Evolutionary conservation across 1,284 basidiomycete species (phyloP).

Genomic region (Cutaneotrichosporon dermatis): DNA sequence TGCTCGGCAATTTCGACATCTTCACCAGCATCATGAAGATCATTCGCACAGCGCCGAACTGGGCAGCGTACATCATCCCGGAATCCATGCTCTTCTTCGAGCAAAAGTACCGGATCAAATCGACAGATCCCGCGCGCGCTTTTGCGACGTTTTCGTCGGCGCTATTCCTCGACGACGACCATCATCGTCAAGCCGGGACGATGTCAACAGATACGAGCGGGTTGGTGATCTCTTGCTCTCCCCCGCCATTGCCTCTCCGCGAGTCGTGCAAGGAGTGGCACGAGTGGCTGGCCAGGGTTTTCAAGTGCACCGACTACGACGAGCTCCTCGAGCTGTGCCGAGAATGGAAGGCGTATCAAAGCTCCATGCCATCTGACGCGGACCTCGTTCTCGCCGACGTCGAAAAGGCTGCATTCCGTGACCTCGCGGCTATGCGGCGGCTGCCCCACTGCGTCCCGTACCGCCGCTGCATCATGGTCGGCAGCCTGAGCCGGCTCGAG

Average conservation of each 20-base stretch:
- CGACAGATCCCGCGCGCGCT: constrained; percentile 24
- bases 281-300: constrained; percentile 24
- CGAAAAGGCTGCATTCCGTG: constrained; percentile 24
- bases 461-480: constrained; percentile 34
- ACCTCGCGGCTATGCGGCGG: constrained; percentile 27
- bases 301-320: constrained; percentile 13
- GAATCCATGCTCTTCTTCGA: constrained; percentile 27
- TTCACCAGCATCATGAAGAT: constrained; percentile 28
- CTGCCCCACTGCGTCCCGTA: constrained; percentile 32
- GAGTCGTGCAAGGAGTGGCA: constrained; percentile 25
- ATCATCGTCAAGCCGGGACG: constrained; percentile 19
- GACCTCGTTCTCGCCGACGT: constrained; percentile 14
- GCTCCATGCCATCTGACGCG: neutral
- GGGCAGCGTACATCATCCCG: constrained; percentile 38
- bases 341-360: neutral
- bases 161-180: constrained; percentile 27
- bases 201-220: constrained; percentile 10
- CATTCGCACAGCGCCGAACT: constrained; percentile 20
- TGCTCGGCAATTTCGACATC: constrained; percentile 25
- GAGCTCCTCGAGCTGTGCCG: constrained; percentile 22
- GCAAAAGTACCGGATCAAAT: constrained; percentile 15
- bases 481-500: constrained; percentile 14
- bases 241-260: constrained; percentile 20
- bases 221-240: constrained; percentile 26
- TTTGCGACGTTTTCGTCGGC: constrained; percentile 20